These are phyloP conservation scores for Collariella sp. DNA, from an alignment of 495 filamentous ascomycete genomes.

Conservation along the genomic window DNA sequence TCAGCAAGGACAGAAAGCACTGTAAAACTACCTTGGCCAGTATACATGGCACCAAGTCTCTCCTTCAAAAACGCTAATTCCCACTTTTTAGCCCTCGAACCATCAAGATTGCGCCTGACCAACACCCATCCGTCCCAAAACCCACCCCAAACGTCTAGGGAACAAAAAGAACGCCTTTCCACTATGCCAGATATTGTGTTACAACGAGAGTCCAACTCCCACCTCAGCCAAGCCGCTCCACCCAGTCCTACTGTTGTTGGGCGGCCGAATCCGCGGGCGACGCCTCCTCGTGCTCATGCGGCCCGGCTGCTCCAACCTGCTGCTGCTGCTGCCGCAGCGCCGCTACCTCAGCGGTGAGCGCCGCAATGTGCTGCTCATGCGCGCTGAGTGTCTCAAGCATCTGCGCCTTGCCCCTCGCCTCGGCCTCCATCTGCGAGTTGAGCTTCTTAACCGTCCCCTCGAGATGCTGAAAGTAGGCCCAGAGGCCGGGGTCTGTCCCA, in stretches of 20 bases:
- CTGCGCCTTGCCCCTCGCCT: conserved; percentile 17
- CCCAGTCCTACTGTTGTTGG: conserved; percentile 5
- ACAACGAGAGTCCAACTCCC: background rate
- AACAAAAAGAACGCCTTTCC: background rate
- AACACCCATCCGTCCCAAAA: background rate
- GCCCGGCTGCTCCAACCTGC: background rate
- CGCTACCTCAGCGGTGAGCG: conserved; percentile 19
- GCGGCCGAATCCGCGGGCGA: background rate
- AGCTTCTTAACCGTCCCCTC: conserved; percentile 40
- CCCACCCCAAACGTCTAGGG: background rate
- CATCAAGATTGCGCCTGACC: background rate
- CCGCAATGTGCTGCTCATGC: conserved; percentile 33
- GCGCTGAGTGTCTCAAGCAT: conserved; percentile 30
- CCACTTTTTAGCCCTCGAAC: background rate
- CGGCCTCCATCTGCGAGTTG: conserved; percentile 23
- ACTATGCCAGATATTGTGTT: background rate
- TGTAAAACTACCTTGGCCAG: background rate
- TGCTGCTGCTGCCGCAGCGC: conserved; percentile 19
- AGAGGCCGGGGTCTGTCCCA: conserved; percentile 34
- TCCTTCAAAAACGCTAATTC: background rate
- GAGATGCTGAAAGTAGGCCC: conserved; percentile 43
- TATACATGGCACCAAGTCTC: background rate
- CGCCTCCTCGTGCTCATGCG: background rate
- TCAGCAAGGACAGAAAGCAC: too few species aligned
- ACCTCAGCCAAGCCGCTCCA: background rate